phyloP scores from a whole-genome alignment of 1,284 basidiomycete species.

The Xanthoconium separans region DNA sequence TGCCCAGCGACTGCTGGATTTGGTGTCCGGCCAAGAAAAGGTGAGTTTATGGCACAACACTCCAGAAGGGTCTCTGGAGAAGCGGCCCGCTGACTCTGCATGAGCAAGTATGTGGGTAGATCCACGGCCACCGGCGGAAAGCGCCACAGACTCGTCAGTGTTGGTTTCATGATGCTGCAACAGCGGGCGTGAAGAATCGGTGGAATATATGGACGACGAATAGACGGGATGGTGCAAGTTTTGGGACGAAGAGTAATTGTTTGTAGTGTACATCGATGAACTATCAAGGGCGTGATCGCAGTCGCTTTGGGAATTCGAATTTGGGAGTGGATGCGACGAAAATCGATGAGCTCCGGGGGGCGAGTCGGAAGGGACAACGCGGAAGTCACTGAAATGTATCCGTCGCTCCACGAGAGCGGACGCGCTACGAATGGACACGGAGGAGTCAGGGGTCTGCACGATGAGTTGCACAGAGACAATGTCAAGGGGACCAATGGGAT shows the following conservation, averaged over 20 bases:
- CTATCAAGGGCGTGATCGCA: constrained; percentile 14
- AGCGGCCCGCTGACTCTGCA: constrained; percentile 56
- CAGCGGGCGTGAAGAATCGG: constrained; percentile 34
- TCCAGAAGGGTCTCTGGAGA: constrained; percentile 52
- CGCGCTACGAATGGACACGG: constrained; percentile 51
- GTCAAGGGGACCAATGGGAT: constrained; percentile 56
- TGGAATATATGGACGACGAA: constrained; percentile 40
- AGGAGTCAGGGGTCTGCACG: constrained; percentile 47
- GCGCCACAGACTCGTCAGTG: constrained; percentile 16
- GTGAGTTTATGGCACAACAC: constrained; percentile 63
- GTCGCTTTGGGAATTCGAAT: constrained; percentile 16
- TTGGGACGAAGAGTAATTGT: constrained; percentile 25
- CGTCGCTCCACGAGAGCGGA: constrained; percentile 56
- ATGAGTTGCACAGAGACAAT: constrained; percentile 53
- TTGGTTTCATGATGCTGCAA: constrained; percentile 21
- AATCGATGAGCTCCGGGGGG: constrained; percentile 19
- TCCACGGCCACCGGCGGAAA: constrained; percentile 30
- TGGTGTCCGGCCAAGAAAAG: constrained; percentile 68
- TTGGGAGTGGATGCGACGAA: constrained; percentile 21
- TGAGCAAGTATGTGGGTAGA: constrained; percentile 55
- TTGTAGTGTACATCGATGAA: constrained; percentile 5
- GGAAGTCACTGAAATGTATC: constrained; percentile 46
- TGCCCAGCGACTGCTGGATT: constrained; percentile 69
- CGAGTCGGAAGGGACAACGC: constrained; percentile 25
- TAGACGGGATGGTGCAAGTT: constrained; percentile 28